Percentiles rank a stretch among this genome's conserved stretches.
These are phyloP conservation scores for Sporobolomyces phaffii DNA, from an alignment of 768 basidiomycete species.

Conservation along the genomic window DNA sequence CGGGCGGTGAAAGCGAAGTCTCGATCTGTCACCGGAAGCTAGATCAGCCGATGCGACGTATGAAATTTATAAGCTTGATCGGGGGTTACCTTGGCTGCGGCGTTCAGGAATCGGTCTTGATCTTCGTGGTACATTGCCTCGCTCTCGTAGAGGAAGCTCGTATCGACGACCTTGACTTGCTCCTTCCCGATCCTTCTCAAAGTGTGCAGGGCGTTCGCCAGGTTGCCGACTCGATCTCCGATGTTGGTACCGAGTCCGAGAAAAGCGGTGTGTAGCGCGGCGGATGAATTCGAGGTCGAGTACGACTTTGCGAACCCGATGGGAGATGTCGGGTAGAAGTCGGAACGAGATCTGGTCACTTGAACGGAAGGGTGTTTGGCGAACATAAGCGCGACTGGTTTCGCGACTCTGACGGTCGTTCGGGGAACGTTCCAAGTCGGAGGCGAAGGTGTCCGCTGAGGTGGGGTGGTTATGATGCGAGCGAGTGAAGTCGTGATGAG, in stretches of 20 bases:
- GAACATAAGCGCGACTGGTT: slow-evolving; percentile 65
- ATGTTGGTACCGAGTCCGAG: slow-evolving; percentile 87
- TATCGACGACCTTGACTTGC: slow-evolving; percentile 56
- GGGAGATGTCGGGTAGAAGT: slow-evolving; percentile 41
- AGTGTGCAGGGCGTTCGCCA: slow-evolving; percentile 66
- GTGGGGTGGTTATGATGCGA: slow-evolving; percentile 44
- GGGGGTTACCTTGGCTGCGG: slow-evolving; percentile 76
- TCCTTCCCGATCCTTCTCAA: slow-evolving; percentile 55
- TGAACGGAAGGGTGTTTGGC: slow-evolving; percentile 63
- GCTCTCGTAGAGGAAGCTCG: slow-evolving; percentile 87
- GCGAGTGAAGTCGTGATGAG: slow-evolving; percentile 61
- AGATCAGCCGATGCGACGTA: background rate
- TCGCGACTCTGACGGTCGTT: slow-evolving; percentile 60
- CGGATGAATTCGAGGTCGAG: background rate
- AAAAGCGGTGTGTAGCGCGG: slow-evolving; percentile 50
- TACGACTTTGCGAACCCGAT: no score
- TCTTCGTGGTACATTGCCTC: slow-evolving; percentile 92
- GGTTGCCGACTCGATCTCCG: slow-evolving; percentile 75
- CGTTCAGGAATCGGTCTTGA: slow-evolving; percentile 82
- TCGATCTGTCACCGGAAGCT: slow-evolving; percentile 58
- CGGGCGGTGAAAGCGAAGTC: slow-evolving; percentile 60
- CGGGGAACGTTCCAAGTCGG: slow-evolving; percentile 27
- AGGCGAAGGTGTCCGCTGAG: background rate
- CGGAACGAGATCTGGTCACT: slow-evolving; percentile 51
- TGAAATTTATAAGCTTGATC: background rate